A percentile compares a stretch with the other conserved stretches of the same genome.
phyloP scores from a whole-genome alignment of 2,329 filamentous ascomycete genomes.

The Beauveria rudraprayagi region DNA sequence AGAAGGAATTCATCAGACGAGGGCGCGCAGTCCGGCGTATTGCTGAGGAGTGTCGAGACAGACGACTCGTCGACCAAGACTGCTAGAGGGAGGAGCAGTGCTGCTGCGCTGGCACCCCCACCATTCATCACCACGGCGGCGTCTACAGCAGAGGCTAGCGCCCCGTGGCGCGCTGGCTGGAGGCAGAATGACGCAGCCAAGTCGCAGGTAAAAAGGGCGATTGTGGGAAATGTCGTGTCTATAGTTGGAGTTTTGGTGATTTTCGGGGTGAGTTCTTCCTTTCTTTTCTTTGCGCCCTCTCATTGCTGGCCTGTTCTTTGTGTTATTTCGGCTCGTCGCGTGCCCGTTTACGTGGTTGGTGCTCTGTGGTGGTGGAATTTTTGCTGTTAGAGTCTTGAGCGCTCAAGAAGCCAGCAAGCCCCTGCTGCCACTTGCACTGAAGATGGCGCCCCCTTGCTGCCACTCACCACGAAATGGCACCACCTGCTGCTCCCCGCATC shows the following conservation, averaged over 20 bases:
- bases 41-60: neutral
- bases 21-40: neutral
- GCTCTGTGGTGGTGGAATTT: no score
- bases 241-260: neutral
- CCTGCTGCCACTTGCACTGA: no score
- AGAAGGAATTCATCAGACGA: no score
- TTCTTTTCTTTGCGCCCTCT: neutral
- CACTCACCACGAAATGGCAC: neutral
- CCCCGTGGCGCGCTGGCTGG: constrained; percentile 6
- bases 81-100: neutral
- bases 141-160: neutral
- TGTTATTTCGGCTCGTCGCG: no score
- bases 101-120: constrained; percentile 3
- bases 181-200: neutral
- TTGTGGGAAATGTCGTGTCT: neutral
- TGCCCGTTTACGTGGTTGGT: no score
- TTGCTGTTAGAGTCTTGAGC: no score
- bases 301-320: neutral
- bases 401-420: no score
- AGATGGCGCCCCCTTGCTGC: no score
- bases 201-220: neutral
- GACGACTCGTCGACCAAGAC: neutral
- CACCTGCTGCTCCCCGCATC: neutral
- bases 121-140: constrained; percentile 3
- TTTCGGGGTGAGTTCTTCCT: neutral